These are phyloP conservation scores for Macrolepiota dolichaula DNA, from an alignment of 768 basidiomycete genomes.

Conservation along the genomic window DNA sequence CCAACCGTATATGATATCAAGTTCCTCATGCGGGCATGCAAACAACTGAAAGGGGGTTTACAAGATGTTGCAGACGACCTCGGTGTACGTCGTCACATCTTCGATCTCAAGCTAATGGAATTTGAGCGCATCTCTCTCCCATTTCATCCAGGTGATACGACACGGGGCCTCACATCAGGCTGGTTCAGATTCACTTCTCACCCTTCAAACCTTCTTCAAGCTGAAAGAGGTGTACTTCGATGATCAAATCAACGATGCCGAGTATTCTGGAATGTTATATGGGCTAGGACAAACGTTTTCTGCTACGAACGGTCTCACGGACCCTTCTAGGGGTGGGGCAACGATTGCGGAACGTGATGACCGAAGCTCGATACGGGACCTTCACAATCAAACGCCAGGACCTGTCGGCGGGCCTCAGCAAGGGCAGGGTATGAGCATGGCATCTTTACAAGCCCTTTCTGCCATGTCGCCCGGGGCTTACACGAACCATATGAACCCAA, in stretches of 20 bases:
- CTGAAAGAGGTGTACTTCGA: constrained; percentile 91
- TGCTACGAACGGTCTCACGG: constrained; percentile 60
- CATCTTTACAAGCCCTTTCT: constrained; percentile 41
- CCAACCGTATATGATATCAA: constrained; percentile 98
- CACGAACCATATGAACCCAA: constrained; percentile 34
- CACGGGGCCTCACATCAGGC: constrained; percentile 94
- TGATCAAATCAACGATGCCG: constrained; percentile 78
- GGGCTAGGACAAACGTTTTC: constrained; percentile 81
- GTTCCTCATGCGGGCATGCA: constrained; percentile 87
- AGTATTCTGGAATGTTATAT: constrained; percentile 81
- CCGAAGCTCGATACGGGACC: constrained; percentile 46
- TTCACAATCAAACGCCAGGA: constrained; percentile 58
- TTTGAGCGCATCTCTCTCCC: background rate
- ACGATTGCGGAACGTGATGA: constrained; percentile 85
- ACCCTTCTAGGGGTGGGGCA: constrained; percentile 64
- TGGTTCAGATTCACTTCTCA: constrained; percentile 94
- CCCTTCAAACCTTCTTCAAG: constrained; percentile 93
- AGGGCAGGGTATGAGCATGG: constrained; percentile 39
- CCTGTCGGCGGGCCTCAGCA: constrained; percentile 31
- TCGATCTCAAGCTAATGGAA: background rate
- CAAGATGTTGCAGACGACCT: constrained; percentile 97
- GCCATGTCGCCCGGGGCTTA: constrained; percentile 53
- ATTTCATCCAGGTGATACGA: constrained; percentile 63
- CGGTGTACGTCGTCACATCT: constrained; percentile 54
- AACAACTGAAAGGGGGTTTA: constrained; percentile 82